These are phyloP conservation scores for Akanthomyces lecanii DNA, from an alignment of 2,329 filamentous ascomycete species.

Conservation along the genomic window DNA sequence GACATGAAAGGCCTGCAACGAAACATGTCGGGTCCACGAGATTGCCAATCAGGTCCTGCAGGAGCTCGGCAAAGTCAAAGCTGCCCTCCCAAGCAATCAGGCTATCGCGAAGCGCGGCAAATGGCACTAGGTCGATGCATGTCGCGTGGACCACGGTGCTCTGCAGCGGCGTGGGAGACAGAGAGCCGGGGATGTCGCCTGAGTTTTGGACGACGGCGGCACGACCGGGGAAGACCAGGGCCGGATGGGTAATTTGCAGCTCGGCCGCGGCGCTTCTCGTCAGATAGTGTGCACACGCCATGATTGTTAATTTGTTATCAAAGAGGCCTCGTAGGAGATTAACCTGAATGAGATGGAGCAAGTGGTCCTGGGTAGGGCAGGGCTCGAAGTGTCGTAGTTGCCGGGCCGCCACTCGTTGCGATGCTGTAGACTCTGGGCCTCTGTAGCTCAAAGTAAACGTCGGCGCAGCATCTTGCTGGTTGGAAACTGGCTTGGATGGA, in stretches of 20 bases:
- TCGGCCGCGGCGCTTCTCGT: not conserved
- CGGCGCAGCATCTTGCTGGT: not conserved
- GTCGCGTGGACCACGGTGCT: not conserved
- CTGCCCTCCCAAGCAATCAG: not conserved
- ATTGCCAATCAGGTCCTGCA: not conserved
- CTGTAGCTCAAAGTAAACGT: not conserved
- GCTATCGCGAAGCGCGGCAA: not conserved
- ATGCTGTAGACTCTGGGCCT: not conserved
- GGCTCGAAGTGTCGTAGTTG: not conserved
- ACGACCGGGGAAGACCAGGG: not conserved
- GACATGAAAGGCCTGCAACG: not conserved
- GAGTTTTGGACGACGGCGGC: not conserved
- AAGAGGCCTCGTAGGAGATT: constrained; percentile 16
- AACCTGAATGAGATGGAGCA: constrained; percentile 17
- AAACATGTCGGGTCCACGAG: not conserved
- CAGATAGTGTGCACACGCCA: constrained; percentile 6
- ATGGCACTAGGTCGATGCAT: not conserved
- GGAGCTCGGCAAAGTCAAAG: not conserved
- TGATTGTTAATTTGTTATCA: constrained; percentile 16
- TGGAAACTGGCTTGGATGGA: not conserved
- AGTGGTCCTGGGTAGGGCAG: constrained; percentile 2
- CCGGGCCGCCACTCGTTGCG: not conserved
- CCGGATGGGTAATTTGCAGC: not conserved
- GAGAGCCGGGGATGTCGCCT: not conserved
- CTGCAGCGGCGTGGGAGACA: not conserved